Percentiles rank a stretch among this genome's conserved stretches.
phyloP scores from a whole-genome alignment of 495 filamentous ascomycete species.

The Podospora bellae-mahoneyi region DNA sequence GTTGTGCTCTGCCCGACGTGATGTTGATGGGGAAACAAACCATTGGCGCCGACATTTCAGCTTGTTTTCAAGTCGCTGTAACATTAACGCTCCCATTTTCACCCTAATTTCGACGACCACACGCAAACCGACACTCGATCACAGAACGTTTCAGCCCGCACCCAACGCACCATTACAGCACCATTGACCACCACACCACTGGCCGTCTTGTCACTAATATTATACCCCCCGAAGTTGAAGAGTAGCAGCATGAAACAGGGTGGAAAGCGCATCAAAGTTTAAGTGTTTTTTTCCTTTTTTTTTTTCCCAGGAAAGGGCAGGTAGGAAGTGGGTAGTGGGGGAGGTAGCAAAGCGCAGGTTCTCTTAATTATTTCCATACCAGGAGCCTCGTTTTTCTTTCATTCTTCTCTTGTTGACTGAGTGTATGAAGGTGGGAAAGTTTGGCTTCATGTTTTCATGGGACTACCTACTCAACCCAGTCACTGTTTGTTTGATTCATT shows the following conservation, averaged over 20 bases:
- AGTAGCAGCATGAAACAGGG: no score
- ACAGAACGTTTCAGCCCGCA: no score
- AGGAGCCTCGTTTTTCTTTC: background rate
- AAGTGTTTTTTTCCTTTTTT: no score
- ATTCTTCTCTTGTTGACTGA: slow-evolving; percentile 4
- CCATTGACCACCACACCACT: no score
- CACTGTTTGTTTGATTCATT: background rate
- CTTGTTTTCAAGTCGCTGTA: background rate
- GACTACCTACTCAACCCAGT: background rate
- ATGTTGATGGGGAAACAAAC: background rate
- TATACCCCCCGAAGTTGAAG: no score
- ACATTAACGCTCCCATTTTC: background rate
- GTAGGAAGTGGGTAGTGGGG: no score
- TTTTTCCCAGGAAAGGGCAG: no score
- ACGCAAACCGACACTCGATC: no score
- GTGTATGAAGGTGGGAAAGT: background rate
- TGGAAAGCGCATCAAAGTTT: no score
- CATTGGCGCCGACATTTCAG: background rate
- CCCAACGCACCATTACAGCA: no score
- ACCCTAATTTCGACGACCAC: no score
- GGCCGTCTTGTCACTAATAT: no score
- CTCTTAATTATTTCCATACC: background rate
- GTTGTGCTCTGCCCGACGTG: background rate
- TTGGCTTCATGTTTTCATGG: background rate
- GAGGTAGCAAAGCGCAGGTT: background rate